Evolutionary conservation across 352 stramenopile species (phyloP).

Genomic region (Pythium chondricola): DNA sequence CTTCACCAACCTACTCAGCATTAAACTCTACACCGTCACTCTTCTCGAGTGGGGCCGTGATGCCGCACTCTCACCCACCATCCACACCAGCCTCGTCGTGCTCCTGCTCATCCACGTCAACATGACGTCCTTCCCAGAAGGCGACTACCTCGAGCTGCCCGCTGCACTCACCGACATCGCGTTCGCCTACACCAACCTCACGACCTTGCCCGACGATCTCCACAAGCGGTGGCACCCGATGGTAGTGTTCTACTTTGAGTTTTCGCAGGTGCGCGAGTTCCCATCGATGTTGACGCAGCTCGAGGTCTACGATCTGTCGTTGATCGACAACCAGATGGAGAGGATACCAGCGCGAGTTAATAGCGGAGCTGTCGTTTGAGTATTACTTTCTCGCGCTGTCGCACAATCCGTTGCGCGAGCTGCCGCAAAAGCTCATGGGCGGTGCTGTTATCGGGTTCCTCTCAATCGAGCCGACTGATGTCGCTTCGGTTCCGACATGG

Average conservation of each 20-base stretch:
- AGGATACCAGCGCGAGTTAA: not conserved
- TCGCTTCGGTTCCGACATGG: slow-evolving; percentile 3
- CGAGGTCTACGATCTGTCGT: slow-evolving; percentile 12
- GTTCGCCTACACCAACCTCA: slow-evolving; percentile 26
- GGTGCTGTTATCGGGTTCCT: slow-evolving; percentile 1
- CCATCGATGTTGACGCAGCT: slow-evolving; percentile 5
- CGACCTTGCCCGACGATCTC: slow-evolving; percentile 15
- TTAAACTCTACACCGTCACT: slow-evolving; percentile 22
- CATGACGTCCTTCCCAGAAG: slow-evolving; percentile 14
- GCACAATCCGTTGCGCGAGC: slow-evolving; percentile 6
- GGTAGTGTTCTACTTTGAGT: slow-evolving; percentile 22
- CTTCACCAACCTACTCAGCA: slow-evolving; percentile 12
- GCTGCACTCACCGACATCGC: slow-evolving; percentile 11
- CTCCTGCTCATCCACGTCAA: slow-evolving; percentile 9
- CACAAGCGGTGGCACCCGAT: slow-evolving; percentile 18
- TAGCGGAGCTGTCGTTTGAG: not conserved
- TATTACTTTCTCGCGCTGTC: slow-evolving; percentile 10
- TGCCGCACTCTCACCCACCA: not conserved
- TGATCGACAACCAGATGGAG: slow-evolving; percentile 12
- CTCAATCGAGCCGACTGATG: slow-evolving; percentile 1
- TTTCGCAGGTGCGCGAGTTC: slow-evolving; percentile 5
- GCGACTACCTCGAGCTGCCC: slow-evolving; percentile 1
- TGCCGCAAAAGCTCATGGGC: not conserved
- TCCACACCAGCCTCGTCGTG: slow-evolving; percentile 3
- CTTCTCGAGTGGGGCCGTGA: slow-evolving; percentile 15